Conservation (phyloP, 139 green algal species). For the Coelastrella sp. region DNA sequence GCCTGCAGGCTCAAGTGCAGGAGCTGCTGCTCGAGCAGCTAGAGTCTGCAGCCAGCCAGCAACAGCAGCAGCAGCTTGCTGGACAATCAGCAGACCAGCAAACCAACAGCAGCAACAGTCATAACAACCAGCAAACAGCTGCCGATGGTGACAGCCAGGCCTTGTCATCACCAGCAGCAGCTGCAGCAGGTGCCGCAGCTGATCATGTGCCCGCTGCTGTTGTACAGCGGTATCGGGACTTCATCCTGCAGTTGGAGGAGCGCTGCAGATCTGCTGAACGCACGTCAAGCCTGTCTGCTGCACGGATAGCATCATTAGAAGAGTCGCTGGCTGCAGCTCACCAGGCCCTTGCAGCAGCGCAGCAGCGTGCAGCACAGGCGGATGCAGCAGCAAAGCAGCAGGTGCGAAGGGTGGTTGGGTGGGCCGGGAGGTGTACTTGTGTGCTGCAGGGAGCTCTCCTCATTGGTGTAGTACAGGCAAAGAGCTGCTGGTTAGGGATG, state of each 20-base stretch:
- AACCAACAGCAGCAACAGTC: slow-evolving; percentile 16
- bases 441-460: no score
- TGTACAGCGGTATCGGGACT: slow-evolving; percentile 59
- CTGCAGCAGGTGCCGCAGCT: slow-evolving; percentile 31
- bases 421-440: neutral
- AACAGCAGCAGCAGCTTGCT: neutral
- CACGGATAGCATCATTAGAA: slow-evolving; percentile 44
- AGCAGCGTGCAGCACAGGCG: slow-evolving; percentile 21
- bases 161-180: slow-evolving; percentile 1
- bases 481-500: no score
- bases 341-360: slow-evolving; percentile 9
- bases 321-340: slow-evolving; percentile 43
- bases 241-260: slow-evolving; percentile 64
- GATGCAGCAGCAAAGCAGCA: slow-evolving; percentile 41
- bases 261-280: slow-evolving; percentile 54
- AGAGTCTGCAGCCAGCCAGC: no score
- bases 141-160: no score
- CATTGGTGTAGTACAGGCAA: no score
- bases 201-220: slow-evolving; percentile 42
- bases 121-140: neutral
- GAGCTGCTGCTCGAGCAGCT: slow-evolving; percentile 9
- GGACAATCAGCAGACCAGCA: no score
- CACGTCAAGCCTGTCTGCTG: slow-evolving; percentile 13
- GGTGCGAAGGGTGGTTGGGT: no score
- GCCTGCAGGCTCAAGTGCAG: neutral